A percentile compares a stretch with the other conserved stretches of the same genome.
Conservation (phyloP, 2,329 filamentous ascomycete species). For the Cyanodermella asteris region DNA sequence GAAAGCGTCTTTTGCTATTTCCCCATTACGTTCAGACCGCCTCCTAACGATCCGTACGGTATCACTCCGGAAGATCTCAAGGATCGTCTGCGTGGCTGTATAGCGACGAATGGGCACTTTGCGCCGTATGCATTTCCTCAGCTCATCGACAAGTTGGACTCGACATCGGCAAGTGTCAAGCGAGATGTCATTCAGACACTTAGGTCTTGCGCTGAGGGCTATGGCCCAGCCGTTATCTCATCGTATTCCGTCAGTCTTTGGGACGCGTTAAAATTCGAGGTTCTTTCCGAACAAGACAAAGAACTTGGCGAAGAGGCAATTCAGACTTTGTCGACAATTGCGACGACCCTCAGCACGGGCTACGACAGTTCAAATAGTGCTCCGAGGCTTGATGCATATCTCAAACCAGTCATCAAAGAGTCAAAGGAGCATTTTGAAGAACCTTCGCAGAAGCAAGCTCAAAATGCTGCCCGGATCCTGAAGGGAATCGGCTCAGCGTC, state of each 20-base stretch:
- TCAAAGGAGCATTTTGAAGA: conserved; percentile 47
- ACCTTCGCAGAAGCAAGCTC: conserved; percentile 46
- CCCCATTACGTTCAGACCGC: conserved; percentile 47
- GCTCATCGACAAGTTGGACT: conserved; percentile 46
- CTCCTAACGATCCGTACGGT: conserved; percentile 46
- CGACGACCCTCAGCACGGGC: conserved; percentile 29
- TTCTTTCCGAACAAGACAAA: conserved; percentile 44
- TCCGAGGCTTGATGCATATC: conserved; percentile 28
- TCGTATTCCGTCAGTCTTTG: conserved; percentile 43
- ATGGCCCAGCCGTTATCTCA: conserved; percentile 35
- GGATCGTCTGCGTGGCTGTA: conserved; percentile 38
- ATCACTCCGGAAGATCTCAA: conserved; percentile 50
- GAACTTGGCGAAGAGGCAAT: conserved; percentile 39
- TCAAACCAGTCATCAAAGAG: conserved; percentile 41
- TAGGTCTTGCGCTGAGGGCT: conserved; percentile 35
- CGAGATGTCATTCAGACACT: conserved; percentile 44
- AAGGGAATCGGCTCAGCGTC: conserved; percentile 33
- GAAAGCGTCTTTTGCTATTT: conserved; percentile 53
- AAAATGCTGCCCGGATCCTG: conserved; percentile 39
- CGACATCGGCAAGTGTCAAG: conserved; percentile 46
- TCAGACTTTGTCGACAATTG: conserved; percentile 31
- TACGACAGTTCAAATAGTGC: conserved; percentile 15
- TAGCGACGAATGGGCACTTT: conserved; percentile 38
- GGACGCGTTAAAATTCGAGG: conserved; percentile 48
- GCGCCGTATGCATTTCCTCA: conserved; percentile 47